Percentiles rank a stretch among this genome's conserved stretches.
phyloP scores from a whole-genome alignment of 768 basidiomycete genomes.

The Pleurotus pulmonarius region DNA sequence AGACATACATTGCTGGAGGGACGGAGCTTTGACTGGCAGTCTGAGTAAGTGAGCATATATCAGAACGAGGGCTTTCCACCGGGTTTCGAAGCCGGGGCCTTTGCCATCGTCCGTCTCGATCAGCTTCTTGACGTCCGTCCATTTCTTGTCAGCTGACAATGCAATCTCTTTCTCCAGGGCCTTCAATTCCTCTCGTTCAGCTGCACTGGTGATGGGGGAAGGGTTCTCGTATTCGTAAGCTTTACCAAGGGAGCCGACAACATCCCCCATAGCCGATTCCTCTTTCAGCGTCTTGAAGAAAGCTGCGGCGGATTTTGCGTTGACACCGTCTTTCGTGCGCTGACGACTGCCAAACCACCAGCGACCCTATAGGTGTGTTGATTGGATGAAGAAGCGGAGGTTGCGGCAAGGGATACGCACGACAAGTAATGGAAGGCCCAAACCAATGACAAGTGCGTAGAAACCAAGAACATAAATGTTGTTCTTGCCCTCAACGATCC shows the following conservation, averaged over 20 bases:
- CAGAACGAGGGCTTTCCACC: conserved; percentile 61
- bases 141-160: conserved; percentile 45
- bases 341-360: conserved; percentile 97
- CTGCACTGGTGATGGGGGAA: conserved; percentile 22
- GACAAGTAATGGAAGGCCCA: conserved; percentile 80
- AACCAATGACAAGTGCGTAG: conserved; percentile 88
- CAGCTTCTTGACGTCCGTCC: conserved; percentile 46
- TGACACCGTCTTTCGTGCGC: conserved; percentile 89
- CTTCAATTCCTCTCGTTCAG: conserved; percentile 35
- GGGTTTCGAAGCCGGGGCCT: conserved; percentile 31
- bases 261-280: conserved; percentile 66
- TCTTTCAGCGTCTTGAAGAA: conserved; percentile 91
- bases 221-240: conserved; percentile 59
- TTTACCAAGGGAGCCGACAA: conserved; percentile 67
- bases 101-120: conserved; percentile 20
- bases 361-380: conserved; percentile 46
- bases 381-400: neutral
- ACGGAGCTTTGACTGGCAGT: conserved; percentile 45
- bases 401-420: conserved; percentile 30
- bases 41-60: conserved; percentile 86
- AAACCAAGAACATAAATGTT: conserved; percentile 85
- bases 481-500: conserved; percentile 91
- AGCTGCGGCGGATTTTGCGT: conserved; percentile 73
- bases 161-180: conserved; percentile 50
- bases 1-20: conserved; percentile 61